Evolutionary conservation across 306 rosid genomes (phyloP).

Genomic region (Ormosia semicastrata): DNA sequence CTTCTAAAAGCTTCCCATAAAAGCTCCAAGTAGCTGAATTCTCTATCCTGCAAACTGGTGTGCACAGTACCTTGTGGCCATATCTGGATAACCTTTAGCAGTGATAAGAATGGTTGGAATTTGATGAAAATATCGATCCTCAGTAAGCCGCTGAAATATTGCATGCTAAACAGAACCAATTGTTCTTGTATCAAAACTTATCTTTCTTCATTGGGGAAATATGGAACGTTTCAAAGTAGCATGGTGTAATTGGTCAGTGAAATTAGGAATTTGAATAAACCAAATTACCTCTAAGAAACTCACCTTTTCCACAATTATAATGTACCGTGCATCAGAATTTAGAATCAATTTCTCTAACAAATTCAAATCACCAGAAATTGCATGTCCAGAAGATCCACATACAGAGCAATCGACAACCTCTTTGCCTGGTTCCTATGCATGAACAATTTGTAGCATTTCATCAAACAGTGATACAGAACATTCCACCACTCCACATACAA

Average conservation of each 20-base stretch:
- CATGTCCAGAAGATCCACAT: conserved; percentile 76
- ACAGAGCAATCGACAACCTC: conserved; percentile 70
- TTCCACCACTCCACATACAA: neutral
- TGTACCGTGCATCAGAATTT: conserved; percentile 77
- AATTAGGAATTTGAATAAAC: conserved; percentile 16
- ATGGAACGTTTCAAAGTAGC: conserved; percentile 12
- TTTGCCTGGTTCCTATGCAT: conserved; percentile 69
- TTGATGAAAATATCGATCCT: conserved; percentile 75
- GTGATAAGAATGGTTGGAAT: conserved; percentile 91
- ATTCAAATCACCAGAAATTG: conserved; percentile 76
- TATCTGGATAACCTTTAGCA: conserved; percentile 94
- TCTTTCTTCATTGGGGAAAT: neutral
- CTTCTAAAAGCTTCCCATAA: neutral
- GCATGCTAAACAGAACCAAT: conserved; percentile 65
- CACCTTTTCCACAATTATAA: conserved; percentile 88
- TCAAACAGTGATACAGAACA: neutral
- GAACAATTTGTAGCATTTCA: conserved; percentile 1
- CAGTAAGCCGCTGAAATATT: conserved; percentile 75
- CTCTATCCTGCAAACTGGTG: conserved; percentile 19
- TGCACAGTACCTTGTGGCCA: conserved; percentile 69
- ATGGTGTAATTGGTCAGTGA: neutral
- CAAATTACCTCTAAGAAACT: conserved; percentile 8
- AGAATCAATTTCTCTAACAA: conserved; percentile 50
- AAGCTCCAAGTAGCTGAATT: neutral
- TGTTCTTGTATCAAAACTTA: neutral